Evolutionary conservation across 1,284 basidiomycete genomes (phyloP).

Genomic region (Ceratobasidium sp.): DNA sequence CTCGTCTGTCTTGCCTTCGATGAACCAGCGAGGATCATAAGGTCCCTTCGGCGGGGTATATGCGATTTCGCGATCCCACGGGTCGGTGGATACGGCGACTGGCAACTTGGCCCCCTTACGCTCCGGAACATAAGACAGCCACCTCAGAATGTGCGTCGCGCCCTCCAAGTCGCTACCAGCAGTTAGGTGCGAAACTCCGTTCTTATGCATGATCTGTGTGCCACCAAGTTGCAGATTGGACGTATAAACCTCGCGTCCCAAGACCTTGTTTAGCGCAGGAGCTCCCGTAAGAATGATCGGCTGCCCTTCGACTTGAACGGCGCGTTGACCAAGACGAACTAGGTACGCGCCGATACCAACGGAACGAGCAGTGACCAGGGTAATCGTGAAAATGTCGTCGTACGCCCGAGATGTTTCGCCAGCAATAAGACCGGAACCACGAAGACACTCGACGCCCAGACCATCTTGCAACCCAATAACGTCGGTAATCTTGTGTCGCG

Average conservation of each 20-base stretch:
- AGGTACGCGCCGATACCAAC: slow-evolving; percentile 99
- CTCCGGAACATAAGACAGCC: slow-evolving; percentile 94
- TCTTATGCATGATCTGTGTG: slow-evolving; percentile 99
- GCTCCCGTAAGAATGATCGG: slow-evolving; percentile 99
- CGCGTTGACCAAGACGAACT: slow-evolving; percentile 95
- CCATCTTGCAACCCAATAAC: slow-evolving; percentile 97
- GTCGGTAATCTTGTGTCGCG: slow-evolving; percentile 92
- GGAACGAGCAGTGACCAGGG: slow-evolving; percentile 96
- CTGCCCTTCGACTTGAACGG: slow-evolving; percentile 98
- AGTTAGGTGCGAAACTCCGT: slow-evolving; percentile 96
- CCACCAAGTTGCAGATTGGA: slow-evolving; percentile 99
- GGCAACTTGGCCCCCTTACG: slow-evolving; percentile 80
- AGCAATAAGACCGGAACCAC: slow-evolving; percentile 96
- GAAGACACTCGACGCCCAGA: slow-evolving; percentile 96
- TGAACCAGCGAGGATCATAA: slow-evolving; percentile 98
- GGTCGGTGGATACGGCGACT: slow-evolving; percentile 71
- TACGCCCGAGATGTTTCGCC: slow-evolving; percentile 98
- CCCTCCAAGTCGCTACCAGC: slow-evolving; percentile 95
- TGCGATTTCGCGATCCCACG: slow-evolving; percentile 92
- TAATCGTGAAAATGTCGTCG: slow-evolving; percentile 99
- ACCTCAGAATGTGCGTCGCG: slow-evolving; percentile 89
- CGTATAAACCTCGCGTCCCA: slow-evolving; percentile 98
- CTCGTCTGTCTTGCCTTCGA: slow-evolving; percentile 91
- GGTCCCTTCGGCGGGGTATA: slow-evolving; percentile 92
- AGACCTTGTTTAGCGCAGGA: slow-evolving; percentile 96